Conservation (phyloP, 176 grass and related monocot genomes). For the Aegilops longissima region DNA sequence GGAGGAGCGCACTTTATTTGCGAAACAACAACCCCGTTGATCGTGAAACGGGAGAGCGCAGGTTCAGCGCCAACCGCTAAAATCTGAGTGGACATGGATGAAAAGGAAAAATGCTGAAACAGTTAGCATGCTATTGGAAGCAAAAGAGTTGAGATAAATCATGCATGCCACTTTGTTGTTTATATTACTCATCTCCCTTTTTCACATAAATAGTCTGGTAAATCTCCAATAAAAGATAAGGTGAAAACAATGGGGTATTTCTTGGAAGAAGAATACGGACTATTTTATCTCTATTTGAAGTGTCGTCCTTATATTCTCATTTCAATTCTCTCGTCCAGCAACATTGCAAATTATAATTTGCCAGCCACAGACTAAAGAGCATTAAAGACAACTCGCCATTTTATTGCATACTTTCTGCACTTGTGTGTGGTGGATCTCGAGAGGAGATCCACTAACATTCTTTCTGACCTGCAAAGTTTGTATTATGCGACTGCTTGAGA, state of each 20-base stretch:
- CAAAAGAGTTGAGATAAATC: constrained; percentile 11
- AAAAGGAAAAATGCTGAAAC: neutral
- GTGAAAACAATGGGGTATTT: neutral
- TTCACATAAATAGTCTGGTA: neutral
- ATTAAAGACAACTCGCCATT: neutral
- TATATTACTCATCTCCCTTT: neutral
- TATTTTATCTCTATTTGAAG: constrained; percentile 1
- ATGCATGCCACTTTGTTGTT: constrained; percentile 6
- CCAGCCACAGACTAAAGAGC: neutral
- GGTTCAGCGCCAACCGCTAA: constrained; percentile 85
- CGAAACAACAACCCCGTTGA: constrained; percentile 67
- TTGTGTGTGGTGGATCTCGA: neutral
- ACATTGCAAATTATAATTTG: constrained; percentile 2
- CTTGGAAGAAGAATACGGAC: neutral
- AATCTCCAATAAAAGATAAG: neutral
- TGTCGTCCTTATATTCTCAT: neutral
- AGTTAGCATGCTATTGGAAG: constrained; percentile 13
- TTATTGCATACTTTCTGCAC: neutral
- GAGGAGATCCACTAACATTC: neutral
- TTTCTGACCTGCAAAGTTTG: neutral
- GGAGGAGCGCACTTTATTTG: constrained; percentile 92
- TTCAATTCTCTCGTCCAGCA: neutral
- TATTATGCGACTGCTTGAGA: neutral
- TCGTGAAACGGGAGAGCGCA: constrained; percentile 62
- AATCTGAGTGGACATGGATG: constrained; percentile 53